Evolutionary conservation across 116 monocot species (phyloP), one percentile per base, ranked within the genome.

Genomic region (Phalaenopsis hybrid): DNA sequence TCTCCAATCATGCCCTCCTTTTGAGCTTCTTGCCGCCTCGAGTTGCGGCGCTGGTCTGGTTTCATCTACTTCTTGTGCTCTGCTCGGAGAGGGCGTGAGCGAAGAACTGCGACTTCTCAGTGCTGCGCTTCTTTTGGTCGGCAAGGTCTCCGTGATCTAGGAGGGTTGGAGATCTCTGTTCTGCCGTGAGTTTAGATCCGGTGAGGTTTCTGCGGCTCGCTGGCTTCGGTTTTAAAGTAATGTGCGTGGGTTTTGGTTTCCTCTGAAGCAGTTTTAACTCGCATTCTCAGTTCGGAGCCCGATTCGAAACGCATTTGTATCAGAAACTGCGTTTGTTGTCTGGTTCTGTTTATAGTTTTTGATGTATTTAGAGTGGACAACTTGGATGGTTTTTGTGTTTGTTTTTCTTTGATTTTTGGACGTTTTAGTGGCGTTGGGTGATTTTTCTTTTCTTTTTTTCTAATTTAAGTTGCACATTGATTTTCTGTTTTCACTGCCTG

Each of bases 21-120:
- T 77, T 69, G 49, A 51, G 41, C 76, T 65, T 43, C 11, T 81
- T 84, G 79, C 81, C 85, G 76, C 81, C 77, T n/a, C 57, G 75
- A 33, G 37, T 44, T 44, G 46, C 75, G 45, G 75, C 75, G 44
- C 75, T 75, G 44, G 12, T 37, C n/a, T 44, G 63, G 8, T 58
- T 52, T 46, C 75, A 33, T 25, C 74, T 49, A 11, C 48, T 69
- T 45, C 76, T 80, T 49, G 80, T 23, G 28, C 77, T 25, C 4
- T 4, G 23, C 16, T 28, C 12, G 11, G 51, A 76, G 57, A 58
- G 23, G 43, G 67, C 11, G 21, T 61, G 75, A 57, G 48, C 6
- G 73, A 31, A 69, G 78, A 78, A 21, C 63, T 68, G 67, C 46
- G 74, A 67, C 43, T 65, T 68, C 20, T 28, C 15, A 13, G 72